These are phyloP conservation scores for Rubus parviflorus DNA, from an alignment of 306 rosid genomes.

Conservation along the genomic window DNA sequence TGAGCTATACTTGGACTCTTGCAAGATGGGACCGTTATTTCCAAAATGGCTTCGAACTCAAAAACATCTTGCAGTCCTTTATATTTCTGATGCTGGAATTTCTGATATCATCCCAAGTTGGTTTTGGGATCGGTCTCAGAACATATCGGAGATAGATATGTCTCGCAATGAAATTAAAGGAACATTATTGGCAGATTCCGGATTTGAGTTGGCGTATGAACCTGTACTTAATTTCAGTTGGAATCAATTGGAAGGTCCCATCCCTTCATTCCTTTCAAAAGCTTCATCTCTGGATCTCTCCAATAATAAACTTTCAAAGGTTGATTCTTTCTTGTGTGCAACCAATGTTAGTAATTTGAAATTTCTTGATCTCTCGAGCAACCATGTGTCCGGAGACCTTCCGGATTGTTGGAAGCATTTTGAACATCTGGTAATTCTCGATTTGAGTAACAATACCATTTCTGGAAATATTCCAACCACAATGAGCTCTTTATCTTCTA, in stretches of 20 bases:
- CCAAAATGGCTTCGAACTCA: neutral
- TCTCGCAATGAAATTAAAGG: neutral
- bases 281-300: neutral
- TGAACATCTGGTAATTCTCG: too few relatives aligned
- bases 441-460: too few relatives aligned
- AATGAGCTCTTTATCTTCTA: too few relatives aligned
- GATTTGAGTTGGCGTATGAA: too few relatives aligned
- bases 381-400: too few relatives aligned
- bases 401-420: too few relatives aligned
- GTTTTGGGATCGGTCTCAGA: neutral
- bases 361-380: too few relatives aligned
- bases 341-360: too few relatives aligned
- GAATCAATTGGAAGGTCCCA: constrained; percentile 3
- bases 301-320: too few relatives aligned
- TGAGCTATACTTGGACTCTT: neutral
- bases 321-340: too few relatives aligned
- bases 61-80: neutral
- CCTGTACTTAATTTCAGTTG: neutral
- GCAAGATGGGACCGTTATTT: neutral
- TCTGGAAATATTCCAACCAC: too few relatives aligned
- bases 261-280: neutral
- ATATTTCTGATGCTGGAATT: neutral
- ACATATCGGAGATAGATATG: fast-evolving
- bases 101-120: neutral
- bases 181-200: too few relatives aligned